Percentiles rank a stretch among this genome's conserved stretches.
Evolutionary conservation across 1,284 basidiomycete genomes (phyloP).

Genomic region (Ganoderma lingzhi): DNA sequence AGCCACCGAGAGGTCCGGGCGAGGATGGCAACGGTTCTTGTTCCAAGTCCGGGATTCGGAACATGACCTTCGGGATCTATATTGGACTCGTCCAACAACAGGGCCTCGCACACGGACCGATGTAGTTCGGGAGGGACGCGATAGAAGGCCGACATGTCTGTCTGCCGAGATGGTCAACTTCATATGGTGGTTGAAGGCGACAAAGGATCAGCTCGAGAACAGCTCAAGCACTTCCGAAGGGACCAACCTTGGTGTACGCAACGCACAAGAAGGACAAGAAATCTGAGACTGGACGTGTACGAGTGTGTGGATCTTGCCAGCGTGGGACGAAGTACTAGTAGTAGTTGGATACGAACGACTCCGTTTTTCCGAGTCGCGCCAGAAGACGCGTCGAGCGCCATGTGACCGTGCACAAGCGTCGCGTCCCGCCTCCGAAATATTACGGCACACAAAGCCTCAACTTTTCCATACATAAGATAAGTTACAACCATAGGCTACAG

Average conservation of each 20-base stretch:
- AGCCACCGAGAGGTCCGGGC: constrained; percentile 2
- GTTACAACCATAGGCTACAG: background rate
- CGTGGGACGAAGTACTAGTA: background rate
- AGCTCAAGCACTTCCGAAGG: background rate
- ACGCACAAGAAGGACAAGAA: background rate
- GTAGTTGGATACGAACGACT: background rate
- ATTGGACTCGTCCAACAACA: background rate
- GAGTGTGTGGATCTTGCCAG: background rate
- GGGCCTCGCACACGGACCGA: background rate
- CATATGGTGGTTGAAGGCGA: background rate
- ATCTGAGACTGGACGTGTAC: background rate
- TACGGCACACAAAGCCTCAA: background rate
- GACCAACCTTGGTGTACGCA: background rate
- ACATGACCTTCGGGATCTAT: background rate
- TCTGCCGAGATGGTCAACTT: background rate
- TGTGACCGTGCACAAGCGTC: constrained; percentile 4
- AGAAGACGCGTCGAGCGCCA: background rate
- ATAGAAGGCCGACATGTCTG: background rate
- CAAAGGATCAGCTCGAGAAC: background rate
- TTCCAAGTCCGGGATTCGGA: background rate
- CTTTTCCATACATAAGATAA: background rate
- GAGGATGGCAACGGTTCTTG: background rate
- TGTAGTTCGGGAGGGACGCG: background rate
- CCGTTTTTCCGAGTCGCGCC: background rate
- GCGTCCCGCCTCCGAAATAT: background rate